A percentile compares a stretch with the other conserved stretches of the same genome.
phyloP scores from a whole-genome alignment of 148 eudicot species.

The Silene conica region DNA sequence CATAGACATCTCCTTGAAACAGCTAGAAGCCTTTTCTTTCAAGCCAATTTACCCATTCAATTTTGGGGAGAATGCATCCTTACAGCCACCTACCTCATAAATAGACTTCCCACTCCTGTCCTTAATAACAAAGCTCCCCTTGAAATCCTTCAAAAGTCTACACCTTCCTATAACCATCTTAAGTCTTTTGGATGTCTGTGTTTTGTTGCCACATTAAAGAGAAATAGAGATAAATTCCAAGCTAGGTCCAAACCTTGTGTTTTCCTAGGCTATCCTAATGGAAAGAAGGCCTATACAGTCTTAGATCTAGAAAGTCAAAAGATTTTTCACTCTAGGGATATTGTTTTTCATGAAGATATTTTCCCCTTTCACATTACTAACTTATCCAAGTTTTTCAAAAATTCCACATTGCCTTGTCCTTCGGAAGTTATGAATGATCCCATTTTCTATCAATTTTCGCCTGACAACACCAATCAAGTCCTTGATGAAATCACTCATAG shows the following conservation, averaged over 20 bases:
- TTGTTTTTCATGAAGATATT: not conserved
- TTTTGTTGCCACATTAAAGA: not conserved
- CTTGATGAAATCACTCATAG: too few species aligned
- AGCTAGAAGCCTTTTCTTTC: not conserved
- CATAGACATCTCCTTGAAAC: not conserved
- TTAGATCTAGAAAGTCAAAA: not conserved
- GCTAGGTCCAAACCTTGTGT: not conserved
- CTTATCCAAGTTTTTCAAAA: not conserved
- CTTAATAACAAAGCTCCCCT: not conserved
- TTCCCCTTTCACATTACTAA: not conserved
- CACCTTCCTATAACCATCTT: not conserved
- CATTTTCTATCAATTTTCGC: not conserved
- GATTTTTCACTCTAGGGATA: not conserved
- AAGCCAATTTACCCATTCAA: not conserved
- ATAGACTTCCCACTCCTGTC: not conserved
- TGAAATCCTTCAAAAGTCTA: not conserved
- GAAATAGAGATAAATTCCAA: not conserved
- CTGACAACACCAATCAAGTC: too few species aligned
- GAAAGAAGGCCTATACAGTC: not conserved
- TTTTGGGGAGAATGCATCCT: slow-evolving; percentile 1
- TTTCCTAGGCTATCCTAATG: not conserved
- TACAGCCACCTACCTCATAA: not conserved
- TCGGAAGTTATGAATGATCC: not conserved
- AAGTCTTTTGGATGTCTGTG: not conserved
- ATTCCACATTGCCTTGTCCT: not conserved